phyloP scores from a whole-genome alignment of 768 basidiomycete genomes.

The Naganishia kalamii region DNA sequence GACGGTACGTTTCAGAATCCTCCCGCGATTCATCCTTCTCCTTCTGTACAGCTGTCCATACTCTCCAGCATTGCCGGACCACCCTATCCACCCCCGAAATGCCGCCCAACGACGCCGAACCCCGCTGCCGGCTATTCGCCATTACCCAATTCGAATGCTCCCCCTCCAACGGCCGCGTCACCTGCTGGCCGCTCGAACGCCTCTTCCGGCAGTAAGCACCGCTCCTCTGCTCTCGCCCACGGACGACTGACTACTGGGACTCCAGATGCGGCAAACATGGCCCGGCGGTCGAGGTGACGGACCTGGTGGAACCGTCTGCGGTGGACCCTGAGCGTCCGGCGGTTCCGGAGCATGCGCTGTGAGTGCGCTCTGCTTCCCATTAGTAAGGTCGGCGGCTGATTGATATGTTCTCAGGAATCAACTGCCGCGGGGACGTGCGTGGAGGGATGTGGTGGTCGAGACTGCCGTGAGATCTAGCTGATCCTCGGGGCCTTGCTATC shows the following conservation, averaged over 20 bases:
- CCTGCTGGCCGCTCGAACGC: constrained; percentile 43
- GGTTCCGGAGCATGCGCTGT: constrained; percentile 3
- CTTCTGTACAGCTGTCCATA: no score
- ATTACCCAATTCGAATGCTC: constrained; percentile 44
- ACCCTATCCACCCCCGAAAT: not conserved
- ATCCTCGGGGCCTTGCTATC: no score
- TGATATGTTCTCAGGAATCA: not conserved
- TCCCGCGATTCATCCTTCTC: not conserved
- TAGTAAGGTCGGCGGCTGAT: not conserved
- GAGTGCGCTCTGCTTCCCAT: not conserved
- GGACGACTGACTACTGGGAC: not conserved
- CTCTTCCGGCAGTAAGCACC: constrained; percentile 40
- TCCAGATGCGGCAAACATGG: constrained; percentile 18
- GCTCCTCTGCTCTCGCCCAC: not conserved
- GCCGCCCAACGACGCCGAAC: not conserved
- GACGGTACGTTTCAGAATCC: no score
- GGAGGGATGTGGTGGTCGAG: not conserved
- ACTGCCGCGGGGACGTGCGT: not conserved
- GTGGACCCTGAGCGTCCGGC: not conserved
- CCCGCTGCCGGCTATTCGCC: constrained; percentile 33
- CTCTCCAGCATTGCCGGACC: not conserved
- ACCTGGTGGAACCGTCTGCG: not conserved
- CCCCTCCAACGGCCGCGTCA: constrained; percentile 31
- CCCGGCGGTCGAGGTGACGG: constrained; percentile 21
- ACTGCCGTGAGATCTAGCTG: not conserved